Base-by-base conservation (phyloP, 1,284 basidiomycete species). In the Paramarasmius palmivorus region DNA sequence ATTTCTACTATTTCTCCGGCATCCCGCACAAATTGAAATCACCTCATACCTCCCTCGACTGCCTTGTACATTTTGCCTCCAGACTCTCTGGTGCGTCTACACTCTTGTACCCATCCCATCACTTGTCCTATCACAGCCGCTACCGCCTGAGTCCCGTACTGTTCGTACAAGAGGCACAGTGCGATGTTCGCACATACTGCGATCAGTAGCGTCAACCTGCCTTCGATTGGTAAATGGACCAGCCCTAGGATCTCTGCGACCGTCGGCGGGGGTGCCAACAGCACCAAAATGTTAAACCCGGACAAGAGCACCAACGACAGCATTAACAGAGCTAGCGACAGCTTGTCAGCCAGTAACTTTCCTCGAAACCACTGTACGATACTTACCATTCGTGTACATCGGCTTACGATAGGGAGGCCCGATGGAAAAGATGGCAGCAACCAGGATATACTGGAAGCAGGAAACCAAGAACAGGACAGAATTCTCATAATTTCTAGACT, bases 401-500 rank as follows among this genome's bases (percentile, higher is more conserved):
- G 94, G 84, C 70, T 92, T 90, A 50, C 97, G 85, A 71, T 96
- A 99, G 1, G 97, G 97, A 10, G 95, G 95, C 0, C 97, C 97
- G 60, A 98, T 98, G 68, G 92, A 95, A 74, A 99, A 99, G 0
- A 98, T 93, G 0, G 89, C 95, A 10, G 95, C 96, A 7, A 98
- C 93, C 38, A 98, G 78, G 61, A 99, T 93, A 71, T 99, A 99
- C 73, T 99, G 97, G 84, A 98, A 99, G 59, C 93, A 96, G 2
- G 95, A 98, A 48, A 98, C 80, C 61, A 98, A 73, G 75, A 99
- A 99, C 53, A 99, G 72, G 7, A 84, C 84, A 7, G 96, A 90
- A 70, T 99, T 99, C 70, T 99, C 97, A 61, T 84, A 95, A 68
- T 97, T 99, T 51, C 76, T 83, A n/a, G 93, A 89, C 61, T 95